Evolutionary conservation across 1,284 basidiomycete species (phyloP), one percentile per base, ranked within the genome.

Genomic region (Phlebopus sp.): DNA sequence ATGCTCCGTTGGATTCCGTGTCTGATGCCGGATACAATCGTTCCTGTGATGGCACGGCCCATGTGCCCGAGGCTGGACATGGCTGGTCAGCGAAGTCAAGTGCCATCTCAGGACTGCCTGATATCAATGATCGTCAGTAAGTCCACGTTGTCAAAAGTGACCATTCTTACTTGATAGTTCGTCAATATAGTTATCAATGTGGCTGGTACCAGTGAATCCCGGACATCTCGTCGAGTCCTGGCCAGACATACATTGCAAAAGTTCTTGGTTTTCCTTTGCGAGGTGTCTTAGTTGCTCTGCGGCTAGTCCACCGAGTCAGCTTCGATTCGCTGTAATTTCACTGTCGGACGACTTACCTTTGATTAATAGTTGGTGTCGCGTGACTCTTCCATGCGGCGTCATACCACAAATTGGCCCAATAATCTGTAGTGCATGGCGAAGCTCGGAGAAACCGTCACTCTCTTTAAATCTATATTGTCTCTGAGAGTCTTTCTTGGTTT

Each of bases 401-500:
- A 49, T 45, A 5, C 55, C 59, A 38, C 21, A 6, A 23, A 60
- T 55, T 18, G 59, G 62, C 47, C 60, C 52, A n/a, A 58, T 54
- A 4, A 62, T 45, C 25, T 62, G 53, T 6, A 63, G 25, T 7
- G 62, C 55, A 3, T 59, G 49, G 37, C 60, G 62, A 23, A 63
- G 58, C 31, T 63, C 63, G 14, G 61, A 46, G 51, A 63, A 63
- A 18, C 61, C 61, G 31, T 64, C 63, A n/a, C 53, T 56, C 47
- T 68, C 64, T 47, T 66, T 66, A 36, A 51, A 57, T 15, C 65
- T 64, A 18, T 68, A 65, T 27, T 55, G 60, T 47, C 64, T 51
- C 25, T 66, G 64, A 4, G 56, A 63, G 47, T 59, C 62, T 14
- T 43, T 45, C 47, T 66, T 63, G 44, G 50, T 59, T 37, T 54